Conservation (phyloP, 2,329 filamentous ascomycete species). For the Aspergillus oerlinghausenensis region DNA sequence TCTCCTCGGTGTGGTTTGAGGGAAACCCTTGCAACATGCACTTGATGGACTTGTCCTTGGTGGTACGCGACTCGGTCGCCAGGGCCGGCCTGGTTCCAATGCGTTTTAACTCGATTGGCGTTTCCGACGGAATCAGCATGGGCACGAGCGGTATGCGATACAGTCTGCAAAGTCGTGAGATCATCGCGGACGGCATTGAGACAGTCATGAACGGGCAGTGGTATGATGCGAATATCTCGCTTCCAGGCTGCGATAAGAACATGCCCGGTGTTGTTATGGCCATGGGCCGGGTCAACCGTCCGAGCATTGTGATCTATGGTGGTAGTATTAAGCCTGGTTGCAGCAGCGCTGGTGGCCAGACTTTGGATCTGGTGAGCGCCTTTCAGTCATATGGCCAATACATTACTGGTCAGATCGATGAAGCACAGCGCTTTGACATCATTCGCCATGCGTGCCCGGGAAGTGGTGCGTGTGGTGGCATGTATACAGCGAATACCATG, state of each 20-base stretch:
- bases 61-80: constrained; percentile 67
- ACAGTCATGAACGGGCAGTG: constrained; percentile 98
- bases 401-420: constrained; percentile 82
- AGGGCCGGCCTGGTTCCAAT: constrained; percentile 81
- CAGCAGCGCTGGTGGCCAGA: constrained; percentile 49
- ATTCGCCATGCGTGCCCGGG: constrained; percentile 88
- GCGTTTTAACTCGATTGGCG: constrained; percentile 98
- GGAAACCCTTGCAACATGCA: constrained; percentile 99
- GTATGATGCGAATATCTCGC: constrained; percentile 96
- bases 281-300: constrained; percentile 91
- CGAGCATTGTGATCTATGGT: constrained; percentile 95
- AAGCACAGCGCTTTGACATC: constrained; percentile 89
- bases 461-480: constrained; percentile 77
- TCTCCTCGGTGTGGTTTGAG: constrained; percentile 96
- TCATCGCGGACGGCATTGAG: constrained; percentile 97
- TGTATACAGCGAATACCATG: constrained; percentile 77
- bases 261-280: constrained; percentile 92
- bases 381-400: constrained; percentile 98
- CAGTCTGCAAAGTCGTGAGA: constrained; percentile 86
- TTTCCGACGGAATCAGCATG: constrained; percentile 97
- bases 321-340: constrained; percentile 91
- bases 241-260: constrained; percentile 99
- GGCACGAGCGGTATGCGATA: constrained; percentile 96
- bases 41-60: constrained; percentile 78
- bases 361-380: constrained; percentile 90